Percentiles rank a stretch among this genome's conserved stretches.
Evolutionary conservation across 371 early-diverging fungal genomes (phyloP).

Genomic region (Lichtheimia ornata): DNA sequence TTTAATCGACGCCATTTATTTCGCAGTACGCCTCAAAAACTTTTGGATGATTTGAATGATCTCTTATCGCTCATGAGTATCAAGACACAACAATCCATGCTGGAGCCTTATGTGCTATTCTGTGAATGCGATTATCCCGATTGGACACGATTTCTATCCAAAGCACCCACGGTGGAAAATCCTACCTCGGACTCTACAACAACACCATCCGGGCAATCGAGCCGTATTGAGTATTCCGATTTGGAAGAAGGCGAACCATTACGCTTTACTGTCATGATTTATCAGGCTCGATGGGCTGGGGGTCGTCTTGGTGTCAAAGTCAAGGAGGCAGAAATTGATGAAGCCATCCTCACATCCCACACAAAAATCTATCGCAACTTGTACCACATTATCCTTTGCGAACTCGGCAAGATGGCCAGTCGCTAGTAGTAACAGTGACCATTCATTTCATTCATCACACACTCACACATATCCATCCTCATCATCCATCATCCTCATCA

Average conservation of each 20-base stretch:
- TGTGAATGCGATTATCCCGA: slow-evolving; percentile 31
- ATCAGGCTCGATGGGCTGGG: slow-evolving; percentile 44
- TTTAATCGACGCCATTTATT: slow-evolving; percentile 38
- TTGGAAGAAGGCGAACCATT: slow-evolving; percentile 18
- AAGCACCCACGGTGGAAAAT: not conserved
- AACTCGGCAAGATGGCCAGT: slow-evolving; percentile 23
- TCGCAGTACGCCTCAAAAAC: slow-evolving; percentile 24
- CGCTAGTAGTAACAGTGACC: slow-evolving; percentile 1
- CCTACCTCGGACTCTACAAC: not conserved
- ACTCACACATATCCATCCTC: too few species aligned
- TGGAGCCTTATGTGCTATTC: slow-evolving; percentile 24
- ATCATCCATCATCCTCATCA: too few species aligned
- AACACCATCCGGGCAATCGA: slow-evolving; percentile 11
- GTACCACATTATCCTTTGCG: slow-evolving; percentile 27
- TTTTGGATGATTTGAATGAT: slow-evolving; percentile 30
- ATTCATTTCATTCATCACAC: not conserved
- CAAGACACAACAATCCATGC: slow-evolving; percentile 7
- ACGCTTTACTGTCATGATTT: slow-evolving; percentile 32
- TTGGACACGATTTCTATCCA: slow-evolving; percentile 18
- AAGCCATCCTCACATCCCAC: slow-evolving; percentile 9
- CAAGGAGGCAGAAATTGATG: slow-evolving; percentile 32
- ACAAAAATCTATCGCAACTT: slow-evolving; percentile 23
- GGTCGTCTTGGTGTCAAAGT: slow-evolving; percentile 44
- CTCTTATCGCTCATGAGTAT: slow-evolving; percentile 23
- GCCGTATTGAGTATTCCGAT: slow-evolving; percentile 9